A percentile compares a stretch with the other conserved stretches of the same genome.
phyloP scores from a whole-genome alignment of 352 stramenopile genomes.

The Pythium aquatile region DNA sequence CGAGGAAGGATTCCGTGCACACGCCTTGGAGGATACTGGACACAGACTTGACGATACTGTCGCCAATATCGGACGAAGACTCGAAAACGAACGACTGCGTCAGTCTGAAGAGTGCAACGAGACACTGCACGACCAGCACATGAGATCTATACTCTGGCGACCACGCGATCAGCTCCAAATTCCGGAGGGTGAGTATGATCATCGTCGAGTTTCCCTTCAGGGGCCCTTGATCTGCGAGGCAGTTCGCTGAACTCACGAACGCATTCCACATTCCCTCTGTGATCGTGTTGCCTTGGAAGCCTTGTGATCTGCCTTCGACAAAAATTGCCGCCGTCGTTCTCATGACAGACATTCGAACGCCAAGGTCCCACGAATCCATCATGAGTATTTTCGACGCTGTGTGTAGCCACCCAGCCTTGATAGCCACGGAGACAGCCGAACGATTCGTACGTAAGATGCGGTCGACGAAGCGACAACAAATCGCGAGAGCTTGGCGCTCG shows the following conservation, averaged over 20 bases:
- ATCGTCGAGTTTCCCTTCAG: background rate
- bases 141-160: slow-evolving; percentile 2
- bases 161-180: slow-evolving; percentile 7
- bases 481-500: background rate
- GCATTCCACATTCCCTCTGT: slow-evolving; percentile 3
- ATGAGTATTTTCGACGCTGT: slow-evolving; percentile 6
- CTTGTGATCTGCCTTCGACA: background rate
- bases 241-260: background rate
- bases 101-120: slow-evolving; percentile 1
- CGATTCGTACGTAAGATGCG: background rate
- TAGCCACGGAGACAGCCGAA: background rate
- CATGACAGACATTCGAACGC: slow-evolving; percentile 3
- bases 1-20: background rate
- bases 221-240: slow-evolving; percentile 3
- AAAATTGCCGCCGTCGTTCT: background rate
- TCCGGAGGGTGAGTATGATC: slow-evolving; percentile 8
- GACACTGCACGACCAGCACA: background rate
- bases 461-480: background rate
- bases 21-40: slow-evolving; percentile 1
- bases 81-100: background rate
- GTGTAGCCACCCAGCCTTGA: background rate
- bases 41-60: background rate
- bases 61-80: background rate
- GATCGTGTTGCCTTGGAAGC: background rate
- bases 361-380: background rate